Conservation (phyloP, 192 early-diverging fungal genomes). For the Coemansia pectinata region DNA sequence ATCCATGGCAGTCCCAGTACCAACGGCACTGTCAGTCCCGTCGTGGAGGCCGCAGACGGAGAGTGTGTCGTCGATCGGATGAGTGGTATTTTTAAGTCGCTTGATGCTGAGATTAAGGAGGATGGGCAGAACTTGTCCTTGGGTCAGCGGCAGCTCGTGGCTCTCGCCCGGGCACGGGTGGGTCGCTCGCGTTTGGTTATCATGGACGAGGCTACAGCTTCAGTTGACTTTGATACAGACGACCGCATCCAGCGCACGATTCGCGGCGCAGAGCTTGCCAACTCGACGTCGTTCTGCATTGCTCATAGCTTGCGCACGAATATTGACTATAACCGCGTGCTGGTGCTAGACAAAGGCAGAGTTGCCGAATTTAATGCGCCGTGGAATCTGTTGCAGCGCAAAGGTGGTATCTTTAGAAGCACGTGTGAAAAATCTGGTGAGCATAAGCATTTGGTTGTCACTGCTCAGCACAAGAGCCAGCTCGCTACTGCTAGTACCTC, state of each 20-base stretch:
- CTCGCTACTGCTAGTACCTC: no score
- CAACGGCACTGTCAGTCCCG: no score
- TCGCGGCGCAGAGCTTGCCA: no score
- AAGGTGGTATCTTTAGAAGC: slow-evolving; percentile 63
- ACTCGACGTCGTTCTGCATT: slow-evolving; percentile 80
- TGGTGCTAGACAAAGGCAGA: slow-evolving; percentile 64
- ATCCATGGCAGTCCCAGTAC: no score
- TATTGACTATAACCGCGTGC: slow-evolving; percentile 57
- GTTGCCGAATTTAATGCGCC: slow-evolving; percentile 85
- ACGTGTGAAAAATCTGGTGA: slow-evolving; percentile 56
- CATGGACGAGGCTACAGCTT: slow-evolving; percentile 77
- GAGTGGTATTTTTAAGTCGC: no score
- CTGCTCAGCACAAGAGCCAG: slow-evolving; percentile 14
- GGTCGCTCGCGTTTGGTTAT: slow-evolving; percentile 70
- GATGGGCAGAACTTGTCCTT: slow-evolving; percentile 78
- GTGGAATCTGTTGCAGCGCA: slow-evolving; percentile 59
- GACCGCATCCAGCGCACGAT: no score
- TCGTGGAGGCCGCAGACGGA: no score
- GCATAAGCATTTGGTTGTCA: slow-evolving; percentile 53
- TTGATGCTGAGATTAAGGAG: slow-evolving; percentile 67
- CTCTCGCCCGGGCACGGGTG: slow-evolving; percentile 76
- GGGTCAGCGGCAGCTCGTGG: slow-evolving; percentile 77
- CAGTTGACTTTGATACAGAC: no score
- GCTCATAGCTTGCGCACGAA: slow-evolving; percentile 87
- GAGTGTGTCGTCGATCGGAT: no score